Conservation (phyloP, 1,284 basidiomycete genomes). For the Singerocomus inundabilis region DNA sequence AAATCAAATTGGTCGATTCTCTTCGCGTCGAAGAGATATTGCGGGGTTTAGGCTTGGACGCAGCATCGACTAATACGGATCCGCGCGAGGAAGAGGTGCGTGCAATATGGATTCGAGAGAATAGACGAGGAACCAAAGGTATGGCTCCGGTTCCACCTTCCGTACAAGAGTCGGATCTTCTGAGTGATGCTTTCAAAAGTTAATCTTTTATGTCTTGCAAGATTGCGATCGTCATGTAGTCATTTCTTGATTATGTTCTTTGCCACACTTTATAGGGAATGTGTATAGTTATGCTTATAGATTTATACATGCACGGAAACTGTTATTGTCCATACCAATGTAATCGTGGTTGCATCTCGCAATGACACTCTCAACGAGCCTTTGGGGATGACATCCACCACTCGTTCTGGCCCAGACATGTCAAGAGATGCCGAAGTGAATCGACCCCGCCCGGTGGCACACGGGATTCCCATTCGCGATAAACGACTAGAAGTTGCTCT, state of each 20-base stretch:
- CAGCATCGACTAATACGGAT: conserved; percentile 38
- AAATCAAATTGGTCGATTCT: conserved; percentile 54
- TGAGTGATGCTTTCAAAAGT: conserved; percentile 57
- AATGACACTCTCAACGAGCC: not conserved
- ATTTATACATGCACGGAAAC: conserved; percentile 24
- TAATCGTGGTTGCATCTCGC: conserved; percentile 13
- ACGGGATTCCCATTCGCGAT: conserved; percentile 26
- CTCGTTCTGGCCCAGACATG: conserved; percentile 44
- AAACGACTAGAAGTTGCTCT: conserved; percentile 25
- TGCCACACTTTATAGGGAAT: conserved; percentile 9
- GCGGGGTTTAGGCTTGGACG: conserved; percentile 54
- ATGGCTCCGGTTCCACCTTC: conserved; percentile 37
- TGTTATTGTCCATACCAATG: conserved; percentile 10
- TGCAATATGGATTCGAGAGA: conserved; percentile 67
- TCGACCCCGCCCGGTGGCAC: conserved; percentile 46
- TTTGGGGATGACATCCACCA: conserved; percentile 42
- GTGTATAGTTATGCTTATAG: conserved; percentile 22
- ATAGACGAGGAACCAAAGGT: conserved; percentile 53
- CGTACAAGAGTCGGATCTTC: conserved; percentile 33
- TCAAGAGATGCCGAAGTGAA: conserved; percentile 47
- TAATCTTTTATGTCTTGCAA: conserved; percentile 24
- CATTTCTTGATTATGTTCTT: conserved; percentile 9
- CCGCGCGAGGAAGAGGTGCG: conserved; percentile 66
- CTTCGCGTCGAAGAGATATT: conserved; percentile 63
- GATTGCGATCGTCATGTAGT: conserved; percentile 5